Conservation (phyloP, 495 filamentous ascomycete genomes). For the Tuber umbilicatum region DNA sequence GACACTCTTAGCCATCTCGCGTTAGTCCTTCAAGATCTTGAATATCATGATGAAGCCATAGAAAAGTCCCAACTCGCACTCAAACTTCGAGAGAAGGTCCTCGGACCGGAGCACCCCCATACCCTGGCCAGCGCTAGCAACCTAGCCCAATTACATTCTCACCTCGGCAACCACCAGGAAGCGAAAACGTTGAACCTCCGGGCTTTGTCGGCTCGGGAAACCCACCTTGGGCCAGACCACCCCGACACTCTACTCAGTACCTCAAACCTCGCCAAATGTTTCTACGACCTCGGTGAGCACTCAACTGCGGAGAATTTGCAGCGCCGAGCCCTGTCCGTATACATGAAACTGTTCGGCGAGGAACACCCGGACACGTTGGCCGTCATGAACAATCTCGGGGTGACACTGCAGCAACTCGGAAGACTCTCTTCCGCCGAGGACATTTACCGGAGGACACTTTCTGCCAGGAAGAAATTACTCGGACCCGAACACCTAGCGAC, state of each 20-base stretch:
- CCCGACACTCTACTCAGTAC: slow-evolving; percentile 22
- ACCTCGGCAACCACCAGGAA: background rate
- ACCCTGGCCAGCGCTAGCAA: slow-evolving; percentile 26
- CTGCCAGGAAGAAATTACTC: slow-evolving; percentile 36
- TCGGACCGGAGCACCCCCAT: slow-evolving; percentile 32
- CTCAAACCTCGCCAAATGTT: slow-evolving; percentile 19
- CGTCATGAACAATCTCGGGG: slow-evolving; percentile 14
- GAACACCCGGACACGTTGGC: slow-evolving; percentile 23
- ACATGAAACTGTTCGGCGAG: slow-evolving; percentile 27
- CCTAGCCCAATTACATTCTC: background rate
- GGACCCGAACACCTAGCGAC: slow-evolving; percentile 40
- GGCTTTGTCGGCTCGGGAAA: background rate
- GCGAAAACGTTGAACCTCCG: background rate
- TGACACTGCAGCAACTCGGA: slow-evolving; percentile 5
- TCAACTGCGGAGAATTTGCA: slow-evolving; percentile 34
- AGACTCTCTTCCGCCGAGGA: slow-evolving; percentile 29
- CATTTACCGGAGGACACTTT: slow-evolving; percentile 35
- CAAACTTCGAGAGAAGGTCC: slow-evolving; percentile 15
- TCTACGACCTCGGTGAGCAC: slow-evolving; percentile 16
- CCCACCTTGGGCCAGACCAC: slow-evolving; percentile 14
- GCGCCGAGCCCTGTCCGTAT: slow-evolving; percentile 20
- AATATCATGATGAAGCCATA: slow-evolving; percentile 33
- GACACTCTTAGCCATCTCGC: slow-evolving; percentile 25
- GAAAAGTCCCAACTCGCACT: slow-evolving; percentile 34
- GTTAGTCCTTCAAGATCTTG: slow-evolving; percentile 23